Evolutionary conservation across 1,139 yeast genomes (phyloP).

Genomic region (Entelexis paramagnoliae): DNA sequence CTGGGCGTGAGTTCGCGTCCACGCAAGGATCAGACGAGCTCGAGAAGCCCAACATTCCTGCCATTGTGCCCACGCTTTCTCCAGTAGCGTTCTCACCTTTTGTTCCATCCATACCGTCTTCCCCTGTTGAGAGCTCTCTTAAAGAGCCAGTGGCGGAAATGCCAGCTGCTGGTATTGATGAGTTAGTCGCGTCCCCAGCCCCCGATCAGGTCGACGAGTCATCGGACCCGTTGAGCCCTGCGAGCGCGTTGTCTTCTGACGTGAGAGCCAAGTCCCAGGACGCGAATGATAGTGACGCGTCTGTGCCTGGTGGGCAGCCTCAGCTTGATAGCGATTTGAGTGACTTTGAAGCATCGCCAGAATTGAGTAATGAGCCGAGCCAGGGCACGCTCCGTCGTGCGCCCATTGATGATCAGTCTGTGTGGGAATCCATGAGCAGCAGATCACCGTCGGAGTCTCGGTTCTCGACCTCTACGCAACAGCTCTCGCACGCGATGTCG

Average conservation of each 20-base stretch:
- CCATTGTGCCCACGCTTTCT: background rate
- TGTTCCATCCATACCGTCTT: slow-evolving; percentile 6
- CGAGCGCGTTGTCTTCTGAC: background rate
- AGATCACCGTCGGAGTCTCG: background rate
- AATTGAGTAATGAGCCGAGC: background rate
- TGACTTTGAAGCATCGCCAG: slow-evolving; percentile 8
- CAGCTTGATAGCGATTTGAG: slow-evolving; percentile 18
- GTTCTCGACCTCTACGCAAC: background rate
- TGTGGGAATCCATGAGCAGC: background rate
- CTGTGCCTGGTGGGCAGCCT: background rate
- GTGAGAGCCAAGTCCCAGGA: background rate
- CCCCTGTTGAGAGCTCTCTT: slow-evolving; percentile 2
- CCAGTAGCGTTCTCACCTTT: background rate
- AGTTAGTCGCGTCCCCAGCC: background rate
- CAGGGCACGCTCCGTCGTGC: background rate
- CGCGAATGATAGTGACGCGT: background rate
- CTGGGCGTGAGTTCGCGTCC: background rate
- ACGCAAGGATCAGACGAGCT: background rate
- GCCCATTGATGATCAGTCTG: background rate
- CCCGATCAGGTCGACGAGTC: background rate
- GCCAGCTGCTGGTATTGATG: slow-evolving; percentile 4
- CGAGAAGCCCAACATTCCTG: background rate
- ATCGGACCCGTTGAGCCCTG: background rate
- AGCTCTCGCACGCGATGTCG: background rate
- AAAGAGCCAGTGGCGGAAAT: background rate